A percentile compares a stretch with the other conserved stretches of the same genome.
phyloP scores from a whole-genome alignment of 441 rosid species.

The Populus tomentosa region DNA sequence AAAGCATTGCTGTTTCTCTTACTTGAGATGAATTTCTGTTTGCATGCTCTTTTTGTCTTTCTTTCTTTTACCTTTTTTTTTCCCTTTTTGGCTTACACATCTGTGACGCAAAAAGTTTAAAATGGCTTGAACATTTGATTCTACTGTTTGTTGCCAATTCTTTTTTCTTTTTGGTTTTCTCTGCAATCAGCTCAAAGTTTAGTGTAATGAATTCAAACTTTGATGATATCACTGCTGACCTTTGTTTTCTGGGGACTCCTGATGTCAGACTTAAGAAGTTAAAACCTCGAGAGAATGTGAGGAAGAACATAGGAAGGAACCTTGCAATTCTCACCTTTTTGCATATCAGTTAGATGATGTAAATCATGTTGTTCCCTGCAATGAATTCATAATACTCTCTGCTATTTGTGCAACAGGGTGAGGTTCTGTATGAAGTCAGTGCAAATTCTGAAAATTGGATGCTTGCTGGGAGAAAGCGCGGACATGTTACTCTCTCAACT shows the following conservation, averaged over 20 bases:
- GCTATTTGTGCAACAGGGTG: constrained; percentile 44
- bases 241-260: neutral
- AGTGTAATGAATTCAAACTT: neutral
- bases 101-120: neutral
- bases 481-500: constrained; percentile 64
- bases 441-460: constrained; percentile 86
- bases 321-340: neutral
- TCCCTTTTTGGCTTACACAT: neutral
- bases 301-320: neutral
- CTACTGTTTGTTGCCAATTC: neutral
- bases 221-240: neutral
- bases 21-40: neutral
- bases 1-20: neutral
- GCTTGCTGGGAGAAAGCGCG: constrained; percentile 98
- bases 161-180: neutral
- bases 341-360: neutral
- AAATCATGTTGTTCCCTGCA: neutral
- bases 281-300: neutral
- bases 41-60: neutral
- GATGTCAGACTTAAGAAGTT: neutral
- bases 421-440: constrained; percentile 79
- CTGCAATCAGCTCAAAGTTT: neutral
- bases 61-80: neutral
- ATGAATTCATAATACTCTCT: neutral
- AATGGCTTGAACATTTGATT: neutral